Percentiles rank a stretch among this genome's conserved stretches.
phyloP scores from a whole-genome alignment of 225 moss, liverwort and hornwort genomes.

The Takakia lepidozioides region DNA sequence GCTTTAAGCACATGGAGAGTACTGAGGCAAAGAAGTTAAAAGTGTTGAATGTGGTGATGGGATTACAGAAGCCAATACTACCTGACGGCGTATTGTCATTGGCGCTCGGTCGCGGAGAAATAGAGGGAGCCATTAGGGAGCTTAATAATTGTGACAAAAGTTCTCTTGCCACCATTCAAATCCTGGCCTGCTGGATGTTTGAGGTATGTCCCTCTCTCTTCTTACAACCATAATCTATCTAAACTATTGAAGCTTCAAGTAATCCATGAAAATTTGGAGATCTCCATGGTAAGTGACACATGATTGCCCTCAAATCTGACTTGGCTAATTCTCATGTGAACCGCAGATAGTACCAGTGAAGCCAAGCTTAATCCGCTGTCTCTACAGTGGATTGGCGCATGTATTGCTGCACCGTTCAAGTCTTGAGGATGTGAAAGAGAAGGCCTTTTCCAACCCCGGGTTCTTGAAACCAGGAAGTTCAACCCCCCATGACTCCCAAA shows the following conservation, averaged over 20 bases:
- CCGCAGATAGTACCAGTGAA: slow-evolving; percentile 52
- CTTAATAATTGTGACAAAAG: slow-evolving; percentile 43
- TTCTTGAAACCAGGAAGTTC: no score
- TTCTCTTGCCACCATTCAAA: slow-evolving; percentile 55
- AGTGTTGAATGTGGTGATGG: no score
- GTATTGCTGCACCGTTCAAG: slow-evolving; percentile 31
- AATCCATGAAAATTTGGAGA: no score
- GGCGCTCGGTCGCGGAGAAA: slow-evolving; percentile 52
- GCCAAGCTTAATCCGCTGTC: slow-evolving; percentile 26
- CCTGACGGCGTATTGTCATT: slow-evolving; percentile 42
- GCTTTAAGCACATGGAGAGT: no score
- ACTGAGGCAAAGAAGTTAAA: no score
- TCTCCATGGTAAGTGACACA: no score
- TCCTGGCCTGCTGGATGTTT: slow-evolving; percentile 74
- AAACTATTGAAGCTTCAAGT: no score
- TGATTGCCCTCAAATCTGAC: no score
- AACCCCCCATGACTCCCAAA: no score
- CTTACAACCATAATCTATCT: no score
- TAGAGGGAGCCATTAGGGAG: slow-evolving; percentile 55
- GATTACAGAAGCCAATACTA: slow-evolving; percentile 48
- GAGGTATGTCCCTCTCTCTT: slow-evolving; percentile 27
- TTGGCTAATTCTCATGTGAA: no score
- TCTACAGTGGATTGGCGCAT: slow-evolving; percentile 64
- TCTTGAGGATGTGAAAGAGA: slow-evolving; percentile 21
- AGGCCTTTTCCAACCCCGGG: no score